Evolutionary conservation across 306 rosid genomes (phyloP).

Genomic region (Dryas drummondii): DNA sequence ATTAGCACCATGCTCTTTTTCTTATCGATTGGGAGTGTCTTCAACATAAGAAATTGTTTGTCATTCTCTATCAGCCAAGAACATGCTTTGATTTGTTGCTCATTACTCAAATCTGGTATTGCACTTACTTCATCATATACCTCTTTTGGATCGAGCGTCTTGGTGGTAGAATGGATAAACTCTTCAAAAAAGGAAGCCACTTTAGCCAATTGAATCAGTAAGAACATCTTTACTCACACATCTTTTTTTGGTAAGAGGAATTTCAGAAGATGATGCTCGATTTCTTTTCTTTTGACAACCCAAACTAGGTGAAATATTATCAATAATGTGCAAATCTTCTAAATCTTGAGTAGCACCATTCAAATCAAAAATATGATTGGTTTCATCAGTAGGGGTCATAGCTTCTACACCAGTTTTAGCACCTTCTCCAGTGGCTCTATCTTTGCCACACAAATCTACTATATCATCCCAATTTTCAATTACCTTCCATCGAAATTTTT

Average conservation of each 20-base stretch:
- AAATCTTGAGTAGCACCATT: background rate
- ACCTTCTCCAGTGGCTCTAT: background rate
- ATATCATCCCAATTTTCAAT: background rate
- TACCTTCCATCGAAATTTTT: too few species aligned
- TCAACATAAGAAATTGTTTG: too few species aligned
- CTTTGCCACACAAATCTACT: background rate
- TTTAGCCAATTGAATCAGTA: background rate
- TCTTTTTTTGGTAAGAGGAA: background rate
- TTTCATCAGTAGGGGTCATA: background rate
- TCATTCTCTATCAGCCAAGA: background rate
- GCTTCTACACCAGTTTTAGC: background rate
- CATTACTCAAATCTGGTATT: background rate
- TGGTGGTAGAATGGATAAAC: background rate
- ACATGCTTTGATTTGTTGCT: background rate
- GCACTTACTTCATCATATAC: background rate
- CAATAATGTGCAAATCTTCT: background rate
- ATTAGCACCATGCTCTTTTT: too few species aligned
- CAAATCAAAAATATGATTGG: background rate
- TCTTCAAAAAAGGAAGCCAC: background rate
- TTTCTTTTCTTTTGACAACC: background rate
- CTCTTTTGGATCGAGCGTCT: background rate
- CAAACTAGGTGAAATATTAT: background rate
- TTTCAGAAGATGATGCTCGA: background rate
- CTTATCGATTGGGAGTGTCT: too few species aligned
- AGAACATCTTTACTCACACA: background rate